These are phyloP conservation scores for Roridomyces roridus DNA, from an alignment of 768 basidiomycete species.

Conservation along the genomic window DNA sequence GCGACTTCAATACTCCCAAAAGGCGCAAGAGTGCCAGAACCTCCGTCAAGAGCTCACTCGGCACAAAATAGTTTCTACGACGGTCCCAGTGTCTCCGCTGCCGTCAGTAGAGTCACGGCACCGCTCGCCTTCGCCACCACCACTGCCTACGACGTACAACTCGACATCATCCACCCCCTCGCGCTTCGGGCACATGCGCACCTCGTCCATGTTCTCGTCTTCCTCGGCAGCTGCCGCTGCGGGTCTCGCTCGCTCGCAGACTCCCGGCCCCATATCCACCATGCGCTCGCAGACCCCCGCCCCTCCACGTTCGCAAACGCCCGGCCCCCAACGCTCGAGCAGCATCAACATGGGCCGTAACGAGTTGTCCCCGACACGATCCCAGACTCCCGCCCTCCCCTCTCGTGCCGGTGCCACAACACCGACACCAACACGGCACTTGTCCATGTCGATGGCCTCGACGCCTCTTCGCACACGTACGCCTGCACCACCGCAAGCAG, in stretches of 20 bases:
- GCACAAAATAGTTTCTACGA: conserved; percentile 53
- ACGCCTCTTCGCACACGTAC: conserved; percentile 33
- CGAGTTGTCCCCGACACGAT: conserved; percentile 30
- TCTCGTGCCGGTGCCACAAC: conserved; percentile 41
- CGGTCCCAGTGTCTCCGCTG: conserved; percentile 41
- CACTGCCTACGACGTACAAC: conserved; percentile 39
- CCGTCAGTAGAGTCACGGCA: conserved; percentile 31
- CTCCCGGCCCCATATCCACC: conserved; percentile 35
- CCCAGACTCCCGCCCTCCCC: conserved; percentile 53
- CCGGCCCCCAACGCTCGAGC: conserved; percentile 27
- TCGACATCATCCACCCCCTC: conserved; percentile 43
- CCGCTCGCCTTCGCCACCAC: conserved; percentile 39
- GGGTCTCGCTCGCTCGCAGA: conserved; percentile 40
- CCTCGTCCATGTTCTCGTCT: conserved; percentile 59
- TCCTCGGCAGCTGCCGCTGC: conserved; percentile 55
- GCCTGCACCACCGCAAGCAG: conserved; percentile 36
- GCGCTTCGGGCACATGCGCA: conserved; percentile 63
- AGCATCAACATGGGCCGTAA: conserved; percentile 22
- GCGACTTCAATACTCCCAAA: conserved; percentile 68
- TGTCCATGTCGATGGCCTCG: conserved; percentile 40
- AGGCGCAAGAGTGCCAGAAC: conserved; percentile 73
- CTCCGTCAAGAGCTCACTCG: conserved; percentile 72
- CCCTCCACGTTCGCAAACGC: conserved; percentile 38
- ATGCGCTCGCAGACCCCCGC: conserved; percentile 49
- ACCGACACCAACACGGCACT: conserved; percentile 44